These are phyloP conservation scores for Melastoma malabathricum DNA, from an alignment of 345 rosid species.

Conservation along the genomic window DNA sequence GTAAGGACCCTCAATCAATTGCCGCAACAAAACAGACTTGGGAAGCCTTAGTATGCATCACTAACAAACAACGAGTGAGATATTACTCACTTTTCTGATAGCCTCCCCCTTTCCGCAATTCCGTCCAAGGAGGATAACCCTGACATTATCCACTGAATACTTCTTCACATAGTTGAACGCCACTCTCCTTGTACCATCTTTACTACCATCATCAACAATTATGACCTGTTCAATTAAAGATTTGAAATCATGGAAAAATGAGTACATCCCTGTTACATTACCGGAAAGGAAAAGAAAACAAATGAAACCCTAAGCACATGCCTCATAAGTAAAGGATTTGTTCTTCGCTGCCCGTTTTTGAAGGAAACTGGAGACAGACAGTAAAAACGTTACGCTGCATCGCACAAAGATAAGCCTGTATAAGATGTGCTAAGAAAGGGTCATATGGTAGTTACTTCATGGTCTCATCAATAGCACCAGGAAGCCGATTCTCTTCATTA, in stretches of 20 bases:
- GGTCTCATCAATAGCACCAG: slow-evolving; percentile 77
- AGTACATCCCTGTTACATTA: neutral
- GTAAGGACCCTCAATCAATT: slow-evolving; percentile 48
- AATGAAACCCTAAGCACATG: slow-evolving; percentile 8
- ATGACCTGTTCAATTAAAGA: slow-evolving; percentile 38
- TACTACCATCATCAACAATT: slow-evolving; percentile 93
- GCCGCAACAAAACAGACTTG: slow-evolving; percentile 5
- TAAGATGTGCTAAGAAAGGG: neutral
- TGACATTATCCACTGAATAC: slow-evolving; percentile 60
- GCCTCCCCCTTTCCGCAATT: slow-evolving; percentile 99
- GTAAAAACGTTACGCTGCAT: neutral
- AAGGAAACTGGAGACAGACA: slow-evolving; percentile 59
- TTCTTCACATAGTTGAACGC: slow-evolving; percentile 69
- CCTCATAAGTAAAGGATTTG: slow-evolving; percentile 87
- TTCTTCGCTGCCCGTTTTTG: slow-evolving; percentile 64
- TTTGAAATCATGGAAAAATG: neutral
- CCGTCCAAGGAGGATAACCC: slow-evolving; percentile 78
- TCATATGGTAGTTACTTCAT: slow-evolving; percentile 39
- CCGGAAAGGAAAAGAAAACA: no score
- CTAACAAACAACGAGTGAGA: slow-evolving; percentile 6
- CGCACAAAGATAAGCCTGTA: neutral
- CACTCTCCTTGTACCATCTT: slow-evolving; percentile 72
- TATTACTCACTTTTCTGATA: slow-evolving; percentile 81
- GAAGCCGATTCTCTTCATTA: slow-evolving; percentile 89
- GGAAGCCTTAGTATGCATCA: neutral